phyloP scores from a whole-genome alignment of 257 asterid species.

The Ballota nigra region DNA sequence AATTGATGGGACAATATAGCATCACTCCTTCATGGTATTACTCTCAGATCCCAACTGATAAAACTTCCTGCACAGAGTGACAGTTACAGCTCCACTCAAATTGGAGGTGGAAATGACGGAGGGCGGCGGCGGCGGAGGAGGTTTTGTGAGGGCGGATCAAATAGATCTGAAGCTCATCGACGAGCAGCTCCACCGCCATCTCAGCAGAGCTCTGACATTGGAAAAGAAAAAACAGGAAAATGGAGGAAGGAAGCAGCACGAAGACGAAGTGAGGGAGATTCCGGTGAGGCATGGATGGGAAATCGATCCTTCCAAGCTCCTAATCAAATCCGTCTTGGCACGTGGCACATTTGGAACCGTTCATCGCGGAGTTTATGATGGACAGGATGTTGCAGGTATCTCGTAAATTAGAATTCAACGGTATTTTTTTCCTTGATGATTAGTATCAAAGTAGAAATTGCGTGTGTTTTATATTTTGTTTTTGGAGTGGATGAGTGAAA shows the following conservation, averaged over 20 bases:
- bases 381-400: conserved; percentile 75
- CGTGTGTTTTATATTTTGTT: background rate
- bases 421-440: too few relatives aligned
- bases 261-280: conserved; percentile 39
- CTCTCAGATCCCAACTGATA: conserved; percentile 30
- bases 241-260: conserved; percentile 36
- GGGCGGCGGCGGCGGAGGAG: conserved; percentile 25
- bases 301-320: conserved; percentile 66
- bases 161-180: conserved; percentile 82
- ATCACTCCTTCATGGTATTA: too few relatives aligned
- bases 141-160: conserved; percentile 70
- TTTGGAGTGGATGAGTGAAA: background rate
- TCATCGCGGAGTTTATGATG: conserved; percentile 77
- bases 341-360: conserved; percentile 85
- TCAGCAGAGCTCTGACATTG: conserved; percentile 47
- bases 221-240: conserved; percentile 46
- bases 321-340: conserved; percentile 61
- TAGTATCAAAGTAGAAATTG: background rate
- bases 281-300: conserved; percentile 70
- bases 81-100: conserved; percentile 10
- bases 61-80: conserved; percentile 27
- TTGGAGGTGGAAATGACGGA: conserved; percentile 30
- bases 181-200: conserved; percentile 67
- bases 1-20: too few relatives aligned
- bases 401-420: background rate